Conservation (phyloP, 2,329 filamentous ascomycete species). For the Aspergillus pseudoglaucus region DNA sequence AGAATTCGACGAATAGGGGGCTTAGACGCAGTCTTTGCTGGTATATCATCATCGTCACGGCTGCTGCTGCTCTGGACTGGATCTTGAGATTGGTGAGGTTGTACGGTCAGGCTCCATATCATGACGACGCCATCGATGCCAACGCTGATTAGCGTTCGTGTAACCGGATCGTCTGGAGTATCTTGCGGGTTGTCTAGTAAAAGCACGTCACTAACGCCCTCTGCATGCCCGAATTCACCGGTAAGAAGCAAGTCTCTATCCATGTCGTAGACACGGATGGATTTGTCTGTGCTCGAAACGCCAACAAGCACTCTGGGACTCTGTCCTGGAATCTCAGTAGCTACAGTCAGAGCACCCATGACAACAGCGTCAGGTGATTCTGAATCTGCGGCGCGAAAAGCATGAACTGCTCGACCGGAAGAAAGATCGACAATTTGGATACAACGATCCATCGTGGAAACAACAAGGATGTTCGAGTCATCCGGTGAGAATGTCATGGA, state of each 20-base stretch:
- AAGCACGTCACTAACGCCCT: conserved; percentile 80
- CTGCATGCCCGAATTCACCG: conserved; percentile 90
- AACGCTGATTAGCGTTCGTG: conserved; percentile 58
- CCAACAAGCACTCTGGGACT: conserved; percentile 66
- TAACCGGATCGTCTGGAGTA: conserved; percentile 39
- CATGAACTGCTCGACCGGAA: conserved; percentile 62
- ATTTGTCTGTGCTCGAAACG: conserved; percentile 94
- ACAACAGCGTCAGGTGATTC: conserved; percentile 75
- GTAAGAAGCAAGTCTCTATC: conserved; percentile 71
- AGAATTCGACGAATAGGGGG: conserved; percentile 78
- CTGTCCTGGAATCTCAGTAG: conserved; percentile 47
- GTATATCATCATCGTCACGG: conserved; percentile 32
- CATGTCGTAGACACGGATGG: conserved; percentile 79
- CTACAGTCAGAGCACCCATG: conserved; percentile 66
- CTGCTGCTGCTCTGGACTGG: conserved; percentile 15
- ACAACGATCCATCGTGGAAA: conserved; percentile 58
- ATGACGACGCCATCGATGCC: conserved; percentile 77
- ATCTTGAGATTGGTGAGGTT: conserved; percentile 27
- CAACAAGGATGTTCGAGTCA: conserved; percentile 48
- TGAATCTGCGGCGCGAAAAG: conserved; percentile 78
- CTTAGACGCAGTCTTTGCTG: conserved; percentile 50
- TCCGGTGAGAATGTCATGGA: conserved; percentile 70
- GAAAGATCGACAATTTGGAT: conserved; percentile 56
- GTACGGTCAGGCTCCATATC: conserved; percentile 56
- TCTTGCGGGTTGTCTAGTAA: conserved; percentile 49